Conservation (phyloP, 352 stramenopile species). For the Pilasporangium apinafurcum region DNA sequence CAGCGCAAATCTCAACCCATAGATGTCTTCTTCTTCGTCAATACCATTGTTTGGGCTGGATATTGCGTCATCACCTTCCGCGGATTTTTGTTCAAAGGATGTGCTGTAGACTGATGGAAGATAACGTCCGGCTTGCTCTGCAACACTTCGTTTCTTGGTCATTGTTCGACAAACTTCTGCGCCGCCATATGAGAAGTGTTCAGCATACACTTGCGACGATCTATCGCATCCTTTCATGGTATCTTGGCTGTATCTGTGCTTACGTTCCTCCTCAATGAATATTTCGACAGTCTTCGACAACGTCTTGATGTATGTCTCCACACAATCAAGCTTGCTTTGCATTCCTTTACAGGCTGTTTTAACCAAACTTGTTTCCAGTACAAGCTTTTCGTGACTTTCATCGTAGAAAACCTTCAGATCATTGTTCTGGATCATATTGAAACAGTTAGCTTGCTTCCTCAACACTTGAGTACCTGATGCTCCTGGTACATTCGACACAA, state of each 20-base stretch:
- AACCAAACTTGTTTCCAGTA: constrained; percentile 5
- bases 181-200: no score
- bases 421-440: constrained; percentile 6
- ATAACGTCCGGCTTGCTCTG: no score
- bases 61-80: background rate
- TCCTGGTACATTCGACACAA: no score
- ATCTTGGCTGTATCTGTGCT: constrained; percentile 3
- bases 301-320: constrained; percentile 18
- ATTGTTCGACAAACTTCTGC: no score
- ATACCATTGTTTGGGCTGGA: constrained; percentile 1
- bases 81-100: no score
- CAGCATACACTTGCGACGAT: constrained; percentile 1
- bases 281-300: constrained; percentile 16
- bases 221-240: background rate
- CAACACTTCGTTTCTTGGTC: no score
- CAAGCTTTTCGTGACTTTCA: constrained; percentile 14
- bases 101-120: no score
- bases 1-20: constrained; percentile 22
- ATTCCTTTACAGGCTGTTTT: constrained; percentile 11
- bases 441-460: background rate
- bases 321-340: constrained; percentile 8
- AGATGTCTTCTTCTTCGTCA: constrained; percentile 6
- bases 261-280: constrained; percentile 13
- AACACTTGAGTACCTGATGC: no score
- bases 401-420: constrained; percentile 7